phyloP scores from a whole-genome alignment of 2,329 filamentous ascomycete genomes.

The Elsinoe australis region DNA sequence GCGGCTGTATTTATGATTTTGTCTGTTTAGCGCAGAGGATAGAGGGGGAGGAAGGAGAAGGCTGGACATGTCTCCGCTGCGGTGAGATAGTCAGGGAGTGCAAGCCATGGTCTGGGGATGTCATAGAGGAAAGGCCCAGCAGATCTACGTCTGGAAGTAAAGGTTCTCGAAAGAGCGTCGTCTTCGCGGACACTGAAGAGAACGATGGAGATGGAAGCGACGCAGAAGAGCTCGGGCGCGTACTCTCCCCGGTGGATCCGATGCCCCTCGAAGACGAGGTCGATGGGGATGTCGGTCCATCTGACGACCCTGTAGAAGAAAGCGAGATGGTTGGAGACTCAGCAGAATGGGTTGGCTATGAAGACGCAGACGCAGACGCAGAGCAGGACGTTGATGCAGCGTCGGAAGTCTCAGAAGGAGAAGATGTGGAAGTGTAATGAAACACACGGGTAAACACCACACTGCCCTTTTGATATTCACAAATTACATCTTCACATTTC shows the following conservation, averaged over 20 bases:
- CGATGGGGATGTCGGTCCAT: constrained; percentile 21
- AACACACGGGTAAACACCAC: too few relatives aligned
- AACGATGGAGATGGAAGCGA: constrained; percentile 23
- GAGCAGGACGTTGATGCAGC: constrained; percentile 14
- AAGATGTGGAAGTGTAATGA: not conserved
- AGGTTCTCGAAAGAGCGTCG: constrained; percentile 26
- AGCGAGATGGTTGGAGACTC: constrained; percentile 10
- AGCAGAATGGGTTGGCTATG: constrained; percentile 23
- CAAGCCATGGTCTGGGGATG: constrained; percentile 84
- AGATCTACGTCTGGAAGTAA: constrained; percentile 19
- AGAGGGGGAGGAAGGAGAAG: constrained; percentile 87
- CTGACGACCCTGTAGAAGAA: constrained; percentile 12
- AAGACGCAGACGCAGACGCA: constrained; percentile 22
- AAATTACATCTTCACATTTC: too few relatives aligned
- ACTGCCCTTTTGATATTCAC: too few relatives aligned
- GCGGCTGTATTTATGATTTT: constrained; percentile 91
- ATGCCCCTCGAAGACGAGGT: constrained; percentile 27
- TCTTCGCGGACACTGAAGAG: constrained; percentile 22
- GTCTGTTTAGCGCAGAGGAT: constrained; percentile 86
- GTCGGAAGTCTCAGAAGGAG: constrained; percentile 12
- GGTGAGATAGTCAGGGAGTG: constrained; percentile 78
- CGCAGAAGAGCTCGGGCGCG: constrained; percentile 19
- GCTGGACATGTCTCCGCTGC: constrained; percentile 85
- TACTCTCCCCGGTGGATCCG: constrained; percentile 23
- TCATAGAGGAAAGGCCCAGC: constrained; percentile 45